These are phyloP conservation scores for Boletus edulis DNA, from an alignment of 768 basidiomycete genomes.

Conservation along the genomic window DNA sequence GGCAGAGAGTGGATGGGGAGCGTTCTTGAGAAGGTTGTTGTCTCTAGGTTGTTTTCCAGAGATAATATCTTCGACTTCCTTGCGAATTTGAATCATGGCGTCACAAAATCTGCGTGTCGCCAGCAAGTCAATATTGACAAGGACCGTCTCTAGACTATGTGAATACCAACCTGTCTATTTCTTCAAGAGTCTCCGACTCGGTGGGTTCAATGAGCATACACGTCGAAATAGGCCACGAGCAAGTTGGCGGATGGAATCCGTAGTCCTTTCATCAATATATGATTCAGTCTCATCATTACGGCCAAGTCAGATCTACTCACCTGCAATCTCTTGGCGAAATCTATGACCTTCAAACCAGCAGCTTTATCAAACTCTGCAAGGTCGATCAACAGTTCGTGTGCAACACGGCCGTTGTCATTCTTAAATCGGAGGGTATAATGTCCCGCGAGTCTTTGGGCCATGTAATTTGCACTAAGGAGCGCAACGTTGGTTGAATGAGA, in stretches of 20 bases:
- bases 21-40: slow-evolving; percentile 91
- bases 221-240: slow-evolving; percentile 96
- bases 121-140: background rate
- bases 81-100: slow-evolving; percentile 95
- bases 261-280: slow-evolving; percentile 55
- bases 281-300: background rate
- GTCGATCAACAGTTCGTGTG: slow-evolving; percentile 95
- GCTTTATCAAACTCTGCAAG: slow-evolving; percentile 91
- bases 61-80: slow-evolving; percentile 86
- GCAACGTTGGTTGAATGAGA: slow-evolving; percentile 83
- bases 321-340: slow-evolving; percentile 96
- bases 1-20: slow-evolving; percentile 84
- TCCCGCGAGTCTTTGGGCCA: slow-evolving; percentile 81
- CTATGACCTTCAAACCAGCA: slow-evolving; percentile 88
- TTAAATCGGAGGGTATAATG: slow-evolving; percentile 88
- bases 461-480: slow-evolving; percentile 95
- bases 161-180: slow-evolving; percentile 71
- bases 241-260: slow-evolving; percentile 96
- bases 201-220: slow-evolving; percentile 99
- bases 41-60: slow-evolving; percentile 85
- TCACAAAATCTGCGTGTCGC: slow-evolving; percentile 77
- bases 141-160: background rate
- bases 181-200: slow-evolving; percentile 91
- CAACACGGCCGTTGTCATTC: slow-evolving; percentile 89
- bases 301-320: slow-evolving; percentile 34